Base-by-base conservation (phyloP, 306 rosid genomes). In the Fagus crenata region DNA sequence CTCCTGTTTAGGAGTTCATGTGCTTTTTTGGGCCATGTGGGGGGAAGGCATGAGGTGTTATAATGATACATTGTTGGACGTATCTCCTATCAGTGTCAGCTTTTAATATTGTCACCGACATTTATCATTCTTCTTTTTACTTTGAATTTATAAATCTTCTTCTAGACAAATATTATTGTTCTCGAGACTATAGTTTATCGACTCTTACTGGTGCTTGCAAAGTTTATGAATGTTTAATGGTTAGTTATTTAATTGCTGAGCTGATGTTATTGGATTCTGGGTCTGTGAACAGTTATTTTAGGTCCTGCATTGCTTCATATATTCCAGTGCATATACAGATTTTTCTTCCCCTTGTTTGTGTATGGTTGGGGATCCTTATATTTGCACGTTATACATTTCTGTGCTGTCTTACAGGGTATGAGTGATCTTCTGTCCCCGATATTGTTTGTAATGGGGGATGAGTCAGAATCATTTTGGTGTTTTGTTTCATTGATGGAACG, bases 401-500 rank as follows among this genome's bases (percentile, higher is more conserved):
- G 55, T 69, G 53, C 53, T 84, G 32, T 65, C 78, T 51, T 82
- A 72, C 81, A 96, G 99, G 99, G 99, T 59, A 96, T 96, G 99
- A 96, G 93, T 79, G 99, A 96, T 88, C 97, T 96, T 61, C 89
- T 96, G 51, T 92, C 99, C 80, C 97, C 98, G 36, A 85, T 96
- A 87, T 89, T 91, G 85, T 96, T 83, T 76, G 96, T 92, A 67
- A 84, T 89, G 93, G 90, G 71, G 60, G 96, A 92, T 86, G 99
- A 96, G 74, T 88, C 99, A 2, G 93, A 90, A 76, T 86, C 99
- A 68, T 96, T 96, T 87, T 96, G 99, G 99, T 96, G 98, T 85
- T 96, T 96, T 83, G 98, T 89, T 80, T 89, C 93, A 22, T 83
- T 96, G 69, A 88, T 96, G 99, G 97, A 89, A 77, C 96, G 97